Evolutionary conservation across 345 rosid species (phyloP), one percentile per base, ranked within the genome.

Genomic region (Pseudoturritis turrita): DNA sequence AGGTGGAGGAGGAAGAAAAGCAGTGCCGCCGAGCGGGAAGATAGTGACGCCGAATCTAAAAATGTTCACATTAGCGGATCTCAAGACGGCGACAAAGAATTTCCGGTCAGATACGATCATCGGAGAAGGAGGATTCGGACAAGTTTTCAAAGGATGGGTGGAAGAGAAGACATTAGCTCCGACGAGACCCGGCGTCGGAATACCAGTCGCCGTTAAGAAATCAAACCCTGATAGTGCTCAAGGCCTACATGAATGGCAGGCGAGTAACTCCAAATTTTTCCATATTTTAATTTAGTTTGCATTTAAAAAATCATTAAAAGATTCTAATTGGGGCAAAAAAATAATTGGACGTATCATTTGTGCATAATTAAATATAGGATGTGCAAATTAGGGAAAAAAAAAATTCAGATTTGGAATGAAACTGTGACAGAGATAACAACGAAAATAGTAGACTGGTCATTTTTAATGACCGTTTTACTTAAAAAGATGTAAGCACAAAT

Each of bases 71-170:
- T 52, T 90, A 7, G 59, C 63, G 0, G 92, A 90, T 15, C 77
- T 93, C 3, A 86, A 74, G 68, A 82, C 79, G 3, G 89, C 90
- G 5, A 93, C 98, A 0, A 86, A 82, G 73, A 93, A 93, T 65
- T 93, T 93, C 76, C 67, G 85, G 57, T 90, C 94, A 11, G 92
- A 82, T 28, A 80, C 90, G 5, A 31, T 89, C 58, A 71, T 93
- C 2, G 97, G 98, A 21, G 98, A 93, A 70, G 98, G 98, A 3
- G 97, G 98, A 3, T 93, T 93, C 14, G 98, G 98, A 26, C 80
- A 81, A 67, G 98, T 93, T 21, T 93, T 86, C 68, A 90, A 84
- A 62, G 98, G 98, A 5, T 90, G 97, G 97, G 78, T 90, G 1
- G 96, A 90, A 3, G 86, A 79, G 39, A 82, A 50, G 25, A 90